Evolutionary conservation across 2,329 filamentous ascomycete genomes (phyloP), one percentile per base, ranked within the genome.

Genomic region (Nigrospora osmanthi): DNA sequence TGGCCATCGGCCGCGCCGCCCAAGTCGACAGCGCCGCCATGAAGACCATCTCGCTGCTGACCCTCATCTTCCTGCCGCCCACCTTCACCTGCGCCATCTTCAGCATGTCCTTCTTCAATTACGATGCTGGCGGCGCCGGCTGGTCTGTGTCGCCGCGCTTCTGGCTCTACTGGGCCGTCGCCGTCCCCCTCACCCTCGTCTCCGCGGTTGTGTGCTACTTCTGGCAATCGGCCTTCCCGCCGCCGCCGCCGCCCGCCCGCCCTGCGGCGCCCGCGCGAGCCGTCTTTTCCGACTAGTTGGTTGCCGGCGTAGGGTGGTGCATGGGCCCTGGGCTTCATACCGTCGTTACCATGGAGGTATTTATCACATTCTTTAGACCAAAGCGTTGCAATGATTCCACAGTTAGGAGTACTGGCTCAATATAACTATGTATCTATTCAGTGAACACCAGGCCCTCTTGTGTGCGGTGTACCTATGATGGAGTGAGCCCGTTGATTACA

Each of bases 71-170:
- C 35, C 54, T 78, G 0, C 75, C 75, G 0, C 65, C 71, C 0
- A 78, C 75, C 0, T 77, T 76, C 48, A 62, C 76, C 14, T 72
- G 58, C 0, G 62, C 69, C 6, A 58, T 78, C 4, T 73, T 73
- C 38, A 70, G 69, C 52, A 73, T 65, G 50, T 66, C 63, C 0
- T 73, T 73, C 38, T 73, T 73, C 47, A 53, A 63, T 36, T 60
- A 50, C 32, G 49, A 53, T 19, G 17, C 48, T 2, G 51, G 43
- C 1, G 34, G 48, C 1, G 52, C 46, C 4, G n/a, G 38, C 10
- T 62, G 55, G 57, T 19, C 13, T 1, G 40, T 64, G 16, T 60
- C 59, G 9, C 38, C 43, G 15, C 52, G 58, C 42, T 56, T 63
- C 40, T 62, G 60, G 59, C 33, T 59, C 16, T 62, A 60, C 35